Base-by-base conservation (phyloP, 2,329 filamentous ascomycete species). In the Saccharata proteae region DNA sequence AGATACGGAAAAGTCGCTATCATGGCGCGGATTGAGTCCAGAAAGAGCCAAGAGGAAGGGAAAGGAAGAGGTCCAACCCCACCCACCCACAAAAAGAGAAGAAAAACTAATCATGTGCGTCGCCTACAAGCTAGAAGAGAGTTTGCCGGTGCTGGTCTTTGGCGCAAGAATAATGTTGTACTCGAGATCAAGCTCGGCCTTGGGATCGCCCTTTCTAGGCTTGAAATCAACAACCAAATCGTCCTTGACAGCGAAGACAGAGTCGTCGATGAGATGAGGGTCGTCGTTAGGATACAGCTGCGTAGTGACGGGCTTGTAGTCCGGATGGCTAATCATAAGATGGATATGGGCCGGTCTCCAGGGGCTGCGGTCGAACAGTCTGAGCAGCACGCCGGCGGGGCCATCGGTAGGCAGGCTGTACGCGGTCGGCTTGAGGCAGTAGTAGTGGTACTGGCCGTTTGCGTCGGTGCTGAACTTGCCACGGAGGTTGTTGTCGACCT, bases 401-500 rank as follows among this genome's bases (percentile, higher is more conserved):
- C 61, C 77, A 44, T 80, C 72, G 30, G 67, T 74, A 26, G 77
- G 76, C 39, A 83, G 64, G 22, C 75, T 76, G 59, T 83, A 83
- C 4, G 75, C 73, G 0, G 78, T 82, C 1, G 79, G 79, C 57
- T 79, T 67, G 48, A 77, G 71, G 65, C 77, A 82, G 69, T 82
- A 82, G 57, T 80, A 77, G 58, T 64, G 69, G 58, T 77, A 80
- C 52, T 75, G 67, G 44, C 79, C 79, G 39, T 82, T 67, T 44
- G 69, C 68, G 54, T 81, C 70, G 40, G 75, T 71, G 44, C 67
- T 69, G 64, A 83, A 83, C 62, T 82, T 83, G 52, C 79, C 79
- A 25, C 79, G 71, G 24, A 83, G 65, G 64, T 84, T 84, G 67
- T 82, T 79, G 49, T 72, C 71, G 29, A 61, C 59, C 63, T 82